phyloP scores from a whole-genome alignment of 2,329 filamentous ascomycete genomes.

The Colletotrichum simmondsii region DNA sequence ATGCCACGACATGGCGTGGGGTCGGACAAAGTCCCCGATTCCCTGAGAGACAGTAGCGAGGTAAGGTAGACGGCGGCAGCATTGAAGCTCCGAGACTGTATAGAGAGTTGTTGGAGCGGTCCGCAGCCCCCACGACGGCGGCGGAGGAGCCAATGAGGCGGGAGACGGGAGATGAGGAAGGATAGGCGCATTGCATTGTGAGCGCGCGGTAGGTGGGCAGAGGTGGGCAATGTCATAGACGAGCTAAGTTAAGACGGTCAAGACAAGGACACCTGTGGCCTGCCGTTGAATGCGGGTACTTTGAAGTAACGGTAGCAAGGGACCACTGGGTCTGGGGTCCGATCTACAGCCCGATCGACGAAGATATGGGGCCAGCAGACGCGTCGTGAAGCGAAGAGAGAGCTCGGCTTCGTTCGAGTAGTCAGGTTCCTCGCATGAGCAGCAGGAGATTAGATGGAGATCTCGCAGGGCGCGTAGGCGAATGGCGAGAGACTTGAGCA shows the following conservation, averaged over 20 bases:
- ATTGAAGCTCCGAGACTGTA: background rate
- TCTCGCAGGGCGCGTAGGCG: background rate
- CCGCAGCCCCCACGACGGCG: conserved; percentile 12
- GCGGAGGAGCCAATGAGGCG: conserved; percentile 23
- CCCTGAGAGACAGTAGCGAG: background rate
- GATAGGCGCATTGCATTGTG: conserved; percentile 31
- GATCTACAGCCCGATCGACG: background rate
- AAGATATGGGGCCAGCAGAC: background rate
- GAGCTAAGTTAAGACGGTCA: background rate
- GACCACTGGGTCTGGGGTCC: background rate
- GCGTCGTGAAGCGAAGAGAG: background rate
- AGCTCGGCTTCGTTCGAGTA: background rate
- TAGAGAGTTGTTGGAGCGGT: background rate
- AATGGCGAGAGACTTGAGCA: background rate
- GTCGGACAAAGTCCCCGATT: conserved; percentile 1
- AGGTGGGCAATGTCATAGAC: background rate
- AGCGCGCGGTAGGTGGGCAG: background rate
- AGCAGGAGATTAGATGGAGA: background rate
- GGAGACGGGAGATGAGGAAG: conserved; percentile 27
- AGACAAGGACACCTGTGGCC: background rate
- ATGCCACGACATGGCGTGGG: conserved; percentile 19
- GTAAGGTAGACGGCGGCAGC: background rate
- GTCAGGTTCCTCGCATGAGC: background rate
- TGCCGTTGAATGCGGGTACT: background rate
- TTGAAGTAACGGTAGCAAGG: background rate